Evolutionary conservation across 352 stramenopile species (phyloP).

Genomic region (Phytophthora sojae): DNA sequence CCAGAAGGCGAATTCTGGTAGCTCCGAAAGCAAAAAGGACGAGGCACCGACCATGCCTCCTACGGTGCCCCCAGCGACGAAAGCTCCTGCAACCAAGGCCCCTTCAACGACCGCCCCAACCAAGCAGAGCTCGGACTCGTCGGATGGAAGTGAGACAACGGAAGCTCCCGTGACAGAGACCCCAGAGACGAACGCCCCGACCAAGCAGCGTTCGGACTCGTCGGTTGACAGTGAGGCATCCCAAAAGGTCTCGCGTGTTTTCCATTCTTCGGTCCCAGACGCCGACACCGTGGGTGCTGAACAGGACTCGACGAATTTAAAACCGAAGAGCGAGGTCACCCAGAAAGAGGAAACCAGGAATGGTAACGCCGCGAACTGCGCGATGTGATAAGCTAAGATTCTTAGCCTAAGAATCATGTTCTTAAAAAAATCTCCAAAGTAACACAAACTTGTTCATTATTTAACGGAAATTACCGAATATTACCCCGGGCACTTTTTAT

Average conservation of each 20-base stretch:
- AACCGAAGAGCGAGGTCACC: background rate
- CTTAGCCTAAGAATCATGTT: too few relatives aligned
- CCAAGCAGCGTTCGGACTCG: background rate
- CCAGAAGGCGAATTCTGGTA: background rate
- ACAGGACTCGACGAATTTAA: constrained; percentile 2
- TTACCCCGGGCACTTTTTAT: too few relatives aligned
- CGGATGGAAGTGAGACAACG: background rate
- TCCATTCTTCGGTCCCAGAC: background rate
- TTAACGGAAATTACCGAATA: too few relatives aligned
- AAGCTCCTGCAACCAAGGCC: background rate
- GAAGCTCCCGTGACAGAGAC: background rate
- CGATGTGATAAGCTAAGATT: constrained; percentile 7
- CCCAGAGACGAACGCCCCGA: background rate
- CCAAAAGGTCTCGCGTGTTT: background rate
- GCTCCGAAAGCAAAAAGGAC: background rate
- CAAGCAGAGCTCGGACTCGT: background rate
- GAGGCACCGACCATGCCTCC: constrained; percentile 15
- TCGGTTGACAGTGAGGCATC: background rate
- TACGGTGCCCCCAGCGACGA: constrained; percentile 10
- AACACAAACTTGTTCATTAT: too few relatives aligned
- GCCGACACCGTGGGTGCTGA: constrained; percentile 7
- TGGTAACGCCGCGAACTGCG: constrained; percentile 9
- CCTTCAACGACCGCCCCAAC: constrained; percentile 1
- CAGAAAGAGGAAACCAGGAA: background rate
- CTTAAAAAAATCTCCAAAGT: too few relatives aligned